A percentile compares a stretch with the other conserved stretches of the same genome.
Conservation (phyloP, 2,329 filamentous ascomycete genomes). For the Aspergillus japonicus region DNA sequence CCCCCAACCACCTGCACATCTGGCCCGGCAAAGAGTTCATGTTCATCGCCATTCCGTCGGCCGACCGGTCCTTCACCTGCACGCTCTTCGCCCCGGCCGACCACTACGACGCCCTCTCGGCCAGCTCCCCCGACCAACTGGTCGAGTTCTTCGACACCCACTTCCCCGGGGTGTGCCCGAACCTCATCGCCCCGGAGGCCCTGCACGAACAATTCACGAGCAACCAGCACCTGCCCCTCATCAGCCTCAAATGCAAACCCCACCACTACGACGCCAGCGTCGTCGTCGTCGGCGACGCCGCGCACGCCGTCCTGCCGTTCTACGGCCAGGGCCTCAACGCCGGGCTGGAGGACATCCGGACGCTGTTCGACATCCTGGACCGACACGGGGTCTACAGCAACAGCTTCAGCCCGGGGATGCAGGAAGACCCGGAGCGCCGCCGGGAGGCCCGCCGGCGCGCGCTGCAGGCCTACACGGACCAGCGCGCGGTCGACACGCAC, state of each 20-base stretch:
- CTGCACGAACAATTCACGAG: constrained; percentile 71
- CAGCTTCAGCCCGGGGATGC: constrained; percentile 7
- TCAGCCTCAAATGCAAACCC: constrained; percentile 88
- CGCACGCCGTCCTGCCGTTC: constrained; percentile 97
- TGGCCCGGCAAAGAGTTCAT: constrained; percentile 94
- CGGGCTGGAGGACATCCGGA: constrained; percentile 87
- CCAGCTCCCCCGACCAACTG: constrained; percentile 57
- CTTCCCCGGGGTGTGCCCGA: constrained; percentile 78
- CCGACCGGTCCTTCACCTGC: constrained; percentile 90
- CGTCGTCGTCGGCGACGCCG: constrained; percentile 88
- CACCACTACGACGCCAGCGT: constrained; percentile 76
- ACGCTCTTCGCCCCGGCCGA: constrained; percentile 82
- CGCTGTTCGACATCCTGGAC: constrained; percentile 81
- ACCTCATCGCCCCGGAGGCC: constrained; percentile 58
- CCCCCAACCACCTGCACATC: constrained; percentile 91
- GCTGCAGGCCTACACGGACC: constrained; percentile 70
- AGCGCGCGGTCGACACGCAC: constrained; percentile 75
- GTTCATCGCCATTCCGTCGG: constrained; percentile 94
- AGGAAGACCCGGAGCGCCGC: constrained; percentile 42
- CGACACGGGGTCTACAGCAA: constrained; percentile 53
- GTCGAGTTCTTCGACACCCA: constrained; percentile 82
- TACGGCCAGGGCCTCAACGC: constrained; percentile 99
- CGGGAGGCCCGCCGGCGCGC: constrained; percentile 47
- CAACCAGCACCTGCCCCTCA: constrained; percentile 89
- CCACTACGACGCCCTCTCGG: constrained; percentile 68